Conservation (phyloP, 1,139 yeast species). For the Pneumocystis sp. region DNA sequence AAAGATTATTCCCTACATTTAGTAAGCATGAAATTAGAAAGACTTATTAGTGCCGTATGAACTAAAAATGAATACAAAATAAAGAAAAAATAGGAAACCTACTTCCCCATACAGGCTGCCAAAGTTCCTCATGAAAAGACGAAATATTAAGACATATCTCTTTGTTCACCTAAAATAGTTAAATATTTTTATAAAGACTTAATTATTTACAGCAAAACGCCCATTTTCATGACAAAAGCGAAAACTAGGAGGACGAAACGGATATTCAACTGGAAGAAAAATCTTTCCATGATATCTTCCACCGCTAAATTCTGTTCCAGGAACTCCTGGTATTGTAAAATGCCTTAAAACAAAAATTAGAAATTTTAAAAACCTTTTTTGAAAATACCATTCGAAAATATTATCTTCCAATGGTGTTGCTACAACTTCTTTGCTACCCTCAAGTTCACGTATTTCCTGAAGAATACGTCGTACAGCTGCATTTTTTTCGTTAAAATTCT, state of each 20-base stretch:
- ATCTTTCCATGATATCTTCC: conserved; percentile 13
- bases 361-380: not conserved
- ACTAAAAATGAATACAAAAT: not conserved
- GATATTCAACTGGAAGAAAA: conserved; percentile 12
- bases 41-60: not conserved
- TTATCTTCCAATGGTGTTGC: not conserved
- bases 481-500: not conserved
- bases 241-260: conserved; percentile 14
- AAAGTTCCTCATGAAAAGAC: conserved; percentile 14
- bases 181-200: not conserved
- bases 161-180: conserved; percentile 11
- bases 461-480: not conserved
- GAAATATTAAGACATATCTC: conserved; percentile 14
- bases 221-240: conserved; percentile 13
- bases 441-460: not conserved
- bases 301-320: not conserved
- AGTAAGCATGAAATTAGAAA: not conserved
- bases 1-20: not conserved
- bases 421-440: not conserved
- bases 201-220: not conserved
- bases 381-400: not conserved
- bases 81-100: not conserved
- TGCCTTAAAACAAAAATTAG: not conserved
- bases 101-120: conserved; percentile 15
- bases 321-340: not conserved